Conservation (phyloP, 2,329 filamentous ascomycete species). For the Atkinsonella hypoxylon region DNA sequence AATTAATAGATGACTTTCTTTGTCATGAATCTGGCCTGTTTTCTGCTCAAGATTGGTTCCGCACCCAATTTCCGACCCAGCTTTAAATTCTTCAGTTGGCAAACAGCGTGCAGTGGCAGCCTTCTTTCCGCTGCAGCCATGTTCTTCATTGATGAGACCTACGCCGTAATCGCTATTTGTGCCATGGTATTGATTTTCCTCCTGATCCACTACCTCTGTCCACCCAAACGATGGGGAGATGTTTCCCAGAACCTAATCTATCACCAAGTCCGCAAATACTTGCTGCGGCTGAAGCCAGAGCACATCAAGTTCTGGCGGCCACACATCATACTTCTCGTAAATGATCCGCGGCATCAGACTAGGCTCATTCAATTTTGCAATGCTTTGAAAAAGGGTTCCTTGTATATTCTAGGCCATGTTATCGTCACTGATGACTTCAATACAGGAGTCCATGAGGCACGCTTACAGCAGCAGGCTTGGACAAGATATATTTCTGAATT, state of each 20-base stretch:
- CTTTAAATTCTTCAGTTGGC: slow-evolving; percentile 82
- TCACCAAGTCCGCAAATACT: slow-evolving; percentile 72
- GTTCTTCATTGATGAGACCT: slow-evolving; percentile 81
- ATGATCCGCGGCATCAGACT: slow-evolving; percentile 69
- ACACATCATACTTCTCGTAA: slow-evolving; percentile 74
- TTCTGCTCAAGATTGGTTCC: slow-evolving; percentile 74
- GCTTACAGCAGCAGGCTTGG: slow-evolving; percentile 71
- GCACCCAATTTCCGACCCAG: slow-evolving; percentile 82
- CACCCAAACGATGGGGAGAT: slow-evolving; percentile 82
- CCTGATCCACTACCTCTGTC: slow-evolving; percentile 73
- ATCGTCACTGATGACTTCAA: slow-evolving; percentile 78
- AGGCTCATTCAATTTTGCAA: slow-evolving; percentile 86
- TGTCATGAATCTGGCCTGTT: slow-evolving; percentile 78
- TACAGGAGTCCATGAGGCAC: slow-evolving; percentile 66
- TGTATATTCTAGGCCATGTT: slow-evolving; percentile 80
- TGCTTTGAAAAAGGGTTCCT: slow-evolving; percentile 72
- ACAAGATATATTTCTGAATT: slow-evolving; percentile 73
- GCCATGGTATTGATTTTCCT: slow-evolving; percentile 68
- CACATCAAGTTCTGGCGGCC: slow-evolving; percentile 93
- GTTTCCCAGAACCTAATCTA: slow-evolving; percentile 85
- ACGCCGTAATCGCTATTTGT: slow-evolving; percentile 63
- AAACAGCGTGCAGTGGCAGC: slow-evolving; percentile 64
- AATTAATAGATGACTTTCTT: slow-evolving; percentile 65
- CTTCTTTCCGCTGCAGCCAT: slow-evolving; percentile 69
- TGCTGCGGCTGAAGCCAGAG: slow-evolving; percentile 71